Base-by-base conservation (phyloP, 2,329 filamentous ascomycete genomes). In the Shiraia sp. region DNA sequence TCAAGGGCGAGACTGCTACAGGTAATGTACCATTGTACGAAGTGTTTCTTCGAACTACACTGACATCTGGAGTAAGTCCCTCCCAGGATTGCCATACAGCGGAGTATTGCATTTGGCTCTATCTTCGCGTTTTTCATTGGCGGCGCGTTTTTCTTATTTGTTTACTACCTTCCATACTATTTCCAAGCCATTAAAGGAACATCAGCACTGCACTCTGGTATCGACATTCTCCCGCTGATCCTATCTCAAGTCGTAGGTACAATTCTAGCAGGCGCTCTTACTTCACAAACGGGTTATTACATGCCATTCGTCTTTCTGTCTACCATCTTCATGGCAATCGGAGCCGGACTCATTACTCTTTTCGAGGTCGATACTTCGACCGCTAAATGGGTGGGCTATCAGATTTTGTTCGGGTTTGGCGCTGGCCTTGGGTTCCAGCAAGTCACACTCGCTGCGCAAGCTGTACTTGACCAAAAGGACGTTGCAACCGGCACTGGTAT, bases 371-470 rank as follows among this genome's bases (percentile, higher is more conserved):
- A 43, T 27, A 48, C 53, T 1, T 29, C 32, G 8, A 50, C 32
- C 12, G 2, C 50, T 3, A 43, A 63, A 26, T 61, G 55, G 59
- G 61, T 63, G 23, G 57, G 55, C 6, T 69, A 62, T 36, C 62
- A 67, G 36, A 37, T 68, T 9, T 24, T 70, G 10, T 59, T 45
- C 22, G 63, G 66, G 6, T 12, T 61, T 9, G 73, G 72, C 6
- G 51, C 65, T 5, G 72, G 72, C 10, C 46, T 70, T 32, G 69
- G 70, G 30, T 63, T 73, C 54, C 68, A 72, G 27, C 61, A 68
- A 25, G 60, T 68, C 1, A 51, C 70, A 16, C 57, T 74, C 32
- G 69, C 70, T 10, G 68, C 69, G 2, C 72, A 75, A 43, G 63
- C 69, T 1, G 69, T 67, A 0, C 57, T 75, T 0, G 59, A 61